These are phyloP conservation scores for Mrakia frigida DNA, from an alignment of 768 basidiomycete species.

Conservation along the genomic window DNA sequence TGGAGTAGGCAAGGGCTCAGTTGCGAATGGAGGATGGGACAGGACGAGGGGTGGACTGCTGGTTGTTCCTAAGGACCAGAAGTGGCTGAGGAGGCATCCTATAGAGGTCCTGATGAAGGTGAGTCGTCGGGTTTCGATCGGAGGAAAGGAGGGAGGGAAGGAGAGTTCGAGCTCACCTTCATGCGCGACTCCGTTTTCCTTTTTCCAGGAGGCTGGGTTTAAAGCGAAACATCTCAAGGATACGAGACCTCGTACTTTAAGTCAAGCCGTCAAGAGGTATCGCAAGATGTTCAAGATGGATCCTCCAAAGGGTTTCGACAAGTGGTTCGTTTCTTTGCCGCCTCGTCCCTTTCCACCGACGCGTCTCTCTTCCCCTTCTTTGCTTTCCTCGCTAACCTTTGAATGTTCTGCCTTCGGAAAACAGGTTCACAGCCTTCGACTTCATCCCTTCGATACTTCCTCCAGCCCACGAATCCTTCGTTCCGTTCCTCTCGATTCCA, in stretches of 20 bases:
- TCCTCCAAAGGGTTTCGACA: slow-evolving; percentile 28
- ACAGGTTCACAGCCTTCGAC: slow-evolving; percentile 23
- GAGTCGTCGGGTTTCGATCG: background rate
- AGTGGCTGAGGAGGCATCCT: slow-evolving; percentile 16
- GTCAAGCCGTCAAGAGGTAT: slow-evolving; percentile 7
- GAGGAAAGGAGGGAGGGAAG: background rate
- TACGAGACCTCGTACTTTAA: background rate
- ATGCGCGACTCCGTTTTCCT: background rate
- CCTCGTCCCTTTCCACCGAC: background rate
- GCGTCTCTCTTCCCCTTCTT: background rate
- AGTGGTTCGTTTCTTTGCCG: slow-evolving; percentile 14
- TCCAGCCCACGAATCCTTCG: slow-evolving; percentile 19
- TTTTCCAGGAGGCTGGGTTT: background rate
- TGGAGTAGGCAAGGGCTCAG: background rate
- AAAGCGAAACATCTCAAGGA: background rate
- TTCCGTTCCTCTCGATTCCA: slow-evolving; percentile 26
- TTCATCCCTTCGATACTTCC: slow-evolving; percentile 13
- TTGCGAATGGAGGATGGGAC: slow-evolving; percentile 5
- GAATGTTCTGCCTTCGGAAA: background rate
- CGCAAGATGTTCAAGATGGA: slow-evolving; percentile 17
- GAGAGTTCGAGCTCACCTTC: background rate
- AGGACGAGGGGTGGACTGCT: background rate
- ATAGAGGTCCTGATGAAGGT: slow-evolving; percentile 28
- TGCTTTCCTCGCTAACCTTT: background rate
- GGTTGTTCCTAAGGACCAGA: background rate